Evolutionary conservation across 768 basidiomycete genomes (phyloP).

Genomic region (Panaeolus cyanescens): DNA sequence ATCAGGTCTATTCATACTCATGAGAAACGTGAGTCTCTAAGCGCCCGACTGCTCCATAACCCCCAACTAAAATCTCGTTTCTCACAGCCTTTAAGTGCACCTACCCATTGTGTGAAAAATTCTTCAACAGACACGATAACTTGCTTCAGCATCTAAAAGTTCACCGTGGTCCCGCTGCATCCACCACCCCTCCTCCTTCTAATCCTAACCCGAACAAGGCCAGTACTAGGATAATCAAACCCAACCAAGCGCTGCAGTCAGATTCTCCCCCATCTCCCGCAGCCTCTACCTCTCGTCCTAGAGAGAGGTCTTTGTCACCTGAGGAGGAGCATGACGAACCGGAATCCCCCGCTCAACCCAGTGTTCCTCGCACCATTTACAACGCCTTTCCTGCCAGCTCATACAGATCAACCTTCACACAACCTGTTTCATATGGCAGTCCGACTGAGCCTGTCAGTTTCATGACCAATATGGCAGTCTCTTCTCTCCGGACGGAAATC

Average conservation of each 20-base stretch:
- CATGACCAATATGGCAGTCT: constrained; percentile 44
- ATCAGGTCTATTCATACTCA: constrained; percentile 75
- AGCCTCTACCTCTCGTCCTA: constrained; percentile 18
- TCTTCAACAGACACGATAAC: constrained; percentile 81
- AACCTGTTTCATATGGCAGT: constrained; percentile 16
- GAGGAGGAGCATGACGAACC: constrained; percentile 19
- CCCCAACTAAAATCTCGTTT: not conserved
- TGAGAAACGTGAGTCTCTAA: constrained; percentile 65
- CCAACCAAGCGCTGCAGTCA: constrained; percentile 6
- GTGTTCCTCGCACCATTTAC: constrained; percentile 26
- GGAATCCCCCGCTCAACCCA: constrained; percentile 13
- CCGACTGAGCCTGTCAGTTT: constrained; percentile 28
- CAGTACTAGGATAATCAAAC: constrained; percentile 10
- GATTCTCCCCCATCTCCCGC: constrained; percentile 13
- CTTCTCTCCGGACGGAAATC: constrained; percentile 44
- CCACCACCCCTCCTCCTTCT: constrained; percentile 4
- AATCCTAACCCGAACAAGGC: constrained; percentile 2
- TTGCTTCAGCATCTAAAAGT: constrained; percentile 78
- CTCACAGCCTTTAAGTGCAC: constrained; percentile 71
- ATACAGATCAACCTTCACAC: constrained; percentile 12
- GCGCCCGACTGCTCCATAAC: not conserved
- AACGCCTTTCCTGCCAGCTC: constrained; percentile 21
- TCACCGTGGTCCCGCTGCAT: constrained; percentile 45
- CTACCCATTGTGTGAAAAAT: constrained; percentile 65
- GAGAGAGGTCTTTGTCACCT: constrained; percentile 8